These are phyloP conservation scores for Amborella trichopoda DNA, from an alignment of 164 flowering plant genomes.

Conservation along the genomic window DNA sequence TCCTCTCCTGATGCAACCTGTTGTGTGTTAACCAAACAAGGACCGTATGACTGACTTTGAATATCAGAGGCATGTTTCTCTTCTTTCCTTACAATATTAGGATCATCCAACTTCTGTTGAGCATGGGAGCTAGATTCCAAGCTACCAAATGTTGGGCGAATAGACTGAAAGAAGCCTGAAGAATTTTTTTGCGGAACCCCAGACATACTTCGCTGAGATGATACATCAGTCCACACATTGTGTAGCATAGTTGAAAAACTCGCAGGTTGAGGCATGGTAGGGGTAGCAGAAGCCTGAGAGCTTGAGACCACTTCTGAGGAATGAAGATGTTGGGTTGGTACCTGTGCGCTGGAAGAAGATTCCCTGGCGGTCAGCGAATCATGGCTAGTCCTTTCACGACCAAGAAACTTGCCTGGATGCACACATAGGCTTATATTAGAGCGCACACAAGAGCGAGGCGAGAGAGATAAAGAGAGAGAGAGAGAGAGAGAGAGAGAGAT, in stretches of 20 bases:
- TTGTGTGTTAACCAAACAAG: slow-evolving; percentile 17
- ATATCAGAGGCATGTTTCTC: slow-evolving; percentile 18
- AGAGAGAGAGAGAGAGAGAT: no score
- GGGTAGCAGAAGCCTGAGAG: slow-evolving; percentile 19
- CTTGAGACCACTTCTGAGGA: slow-evolving; percentile 22
- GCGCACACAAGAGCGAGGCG: no score
- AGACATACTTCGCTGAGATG: slow-evolving; percentile 23
- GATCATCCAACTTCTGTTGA: slow-evolving; percentile 21
- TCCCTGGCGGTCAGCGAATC: no score
- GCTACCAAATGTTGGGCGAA: slow-evolving; percentile 16
- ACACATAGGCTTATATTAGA: no score
- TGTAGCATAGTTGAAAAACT: slow-evolving; percentile 24
- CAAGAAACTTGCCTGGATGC: no score
- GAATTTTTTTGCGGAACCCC: slow-evolving; percentile 20
- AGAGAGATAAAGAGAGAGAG: no score
- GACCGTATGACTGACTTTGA: no score
- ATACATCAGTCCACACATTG: slow-evolving; percentile 32
- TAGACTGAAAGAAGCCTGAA: slow-evolving; percentile 19
- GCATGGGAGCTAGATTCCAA: slow-evolving; percentile 16
- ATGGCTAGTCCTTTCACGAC: no score
- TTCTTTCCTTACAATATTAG: slow-evolving; percentile 16
- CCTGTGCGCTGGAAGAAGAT: no score
- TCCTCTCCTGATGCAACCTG: slow-evolving; percentile 21
- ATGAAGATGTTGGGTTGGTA: slow-evolving; percentile 22
- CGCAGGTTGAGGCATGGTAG: slow-evolving; percentile 27